Conservation (phyloP, 202 grass and related monocot genomes). For the Schoenoplectus triqueter region DNA sequence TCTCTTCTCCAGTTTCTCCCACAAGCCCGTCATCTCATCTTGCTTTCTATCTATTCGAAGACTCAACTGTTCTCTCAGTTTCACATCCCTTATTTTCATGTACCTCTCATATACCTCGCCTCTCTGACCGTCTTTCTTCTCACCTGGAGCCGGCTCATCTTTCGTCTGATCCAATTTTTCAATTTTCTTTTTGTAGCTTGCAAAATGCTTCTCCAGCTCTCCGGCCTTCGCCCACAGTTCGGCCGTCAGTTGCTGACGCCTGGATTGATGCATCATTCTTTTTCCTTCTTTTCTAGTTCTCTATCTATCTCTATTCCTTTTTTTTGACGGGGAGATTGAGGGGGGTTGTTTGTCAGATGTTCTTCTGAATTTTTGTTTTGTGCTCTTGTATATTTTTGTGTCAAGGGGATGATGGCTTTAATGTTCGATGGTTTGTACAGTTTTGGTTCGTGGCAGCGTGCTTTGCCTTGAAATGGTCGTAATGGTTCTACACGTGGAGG, state of each 20-base stretch:
- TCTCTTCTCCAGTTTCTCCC: slow-evolving; percentile 52
- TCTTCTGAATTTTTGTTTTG: slow-evolving; percentile 15
- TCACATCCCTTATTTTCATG: slow-evolving; percentile 61
- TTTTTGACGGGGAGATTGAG: not conserved
- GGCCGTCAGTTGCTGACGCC: slow-evolving; percentile 28
- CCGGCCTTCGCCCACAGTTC: slow-evolving; percentile 71
- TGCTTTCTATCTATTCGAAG: slow-evolving; percentile 59
- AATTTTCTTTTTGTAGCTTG: slow-evolving; percentile 55
- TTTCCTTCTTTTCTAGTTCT: not conserved
- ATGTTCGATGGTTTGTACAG: slow-evolving; percentile 25
- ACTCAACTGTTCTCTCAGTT: slow-evolving; percentile 56
- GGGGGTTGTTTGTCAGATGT: not conserved
- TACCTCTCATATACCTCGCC: slow-evolving; percentile 61
- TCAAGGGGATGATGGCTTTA: not conserved
- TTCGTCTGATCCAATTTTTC: slow-evolving; percentile 16
- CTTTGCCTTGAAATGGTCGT: slow-evolving; percentile 32
- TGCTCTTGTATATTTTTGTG: no score
- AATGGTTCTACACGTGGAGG: not conserved
- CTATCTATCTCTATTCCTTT: not conserved
- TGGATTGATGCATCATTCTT: not conserved
- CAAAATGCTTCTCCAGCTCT: slow-evolving; percentile 70
- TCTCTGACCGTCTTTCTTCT: slow-evolving; percentile 13
- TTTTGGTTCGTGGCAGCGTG: slow-evolving; percentile 2
- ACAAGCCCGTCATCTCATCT: slow-evolving; percentile 58
- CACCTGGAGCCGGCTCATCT: not conserved